A percentile compares a stretch with the other conserved stretches of the same genome.
phyloP scores from a whole-genome alignment of 176 grass and related monocot genomes.

The Luzula sylvatica region DNA sequence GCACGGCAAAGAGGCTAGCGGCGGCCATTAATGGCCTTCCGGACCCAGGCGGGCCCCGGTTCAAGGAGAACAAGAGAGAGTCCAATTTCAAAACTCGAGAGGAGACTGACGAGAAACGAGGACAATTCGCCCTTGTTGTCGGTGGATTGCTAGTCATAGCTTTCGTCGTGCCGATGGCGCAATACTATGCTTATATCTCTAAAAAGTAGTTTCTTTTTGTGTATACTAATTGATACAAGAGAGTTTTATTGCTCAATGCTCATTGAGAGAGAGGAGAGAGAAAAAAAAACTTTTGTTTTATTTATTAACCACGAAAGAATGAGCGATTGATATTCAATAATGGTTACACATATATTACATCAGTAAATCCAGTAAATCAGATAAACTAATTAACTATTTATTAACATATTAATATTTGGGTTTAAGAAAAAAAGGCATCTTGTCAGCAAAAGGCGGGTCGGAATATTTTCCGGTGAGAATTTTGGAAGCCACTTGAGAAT shows the following conservation, averaged over 20 bases:
- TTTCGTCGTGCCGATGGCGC: slow-evolving; percentile 98
- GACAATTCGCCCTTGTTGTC: slow-evolving; percentile 92
- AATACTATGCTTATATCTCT: slow-evolving; percentile 95
- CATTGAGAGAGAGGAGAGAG: slow-evolving; percentile 15
- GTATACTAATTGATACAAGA: slow-evolving; percentile 17
- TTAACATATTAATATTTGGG: slow-evolving; percentile 43
- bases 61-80: slow-evolving; percentile 91
- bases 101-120: slow-evolving; percentile 93
- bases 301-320: slow-evolving; percentile 50
- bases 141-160: slow-evolving; percentile 90
- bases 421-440: slow-evolving; percentile 84
- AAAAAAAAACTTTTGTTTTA: slow-evolving; percentile 14
- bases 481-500: slow-evolving; percentile 62
- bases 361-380: slow-evolving; percentile 5
- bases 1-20: slow-evolving; percentile 52
- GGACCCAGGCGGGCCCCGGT: slow-evolving; percentile 71
- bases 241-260: slow-evolving; percentile 6
- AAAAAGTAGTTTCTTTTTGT: slow-evolving; percentile 60
- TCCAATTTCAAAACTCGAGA: slow-evolving; percentile 85
- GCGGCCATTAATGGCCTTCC: slow-evolving; percentile 76
- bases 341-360: slow-evolving; percentile 16
- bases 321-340: slow-evolving; percentile 16
- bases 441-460: slow-evolving; percentile 63
- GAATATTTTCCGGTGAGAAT: slow-evolving; percentile 88
- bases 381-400: neutral